These are phyloP conservation scores for Jaenimonas drosophilae DNA, from an alignment of 208 protist genomes.

Conservation along the genomic window DNA sequence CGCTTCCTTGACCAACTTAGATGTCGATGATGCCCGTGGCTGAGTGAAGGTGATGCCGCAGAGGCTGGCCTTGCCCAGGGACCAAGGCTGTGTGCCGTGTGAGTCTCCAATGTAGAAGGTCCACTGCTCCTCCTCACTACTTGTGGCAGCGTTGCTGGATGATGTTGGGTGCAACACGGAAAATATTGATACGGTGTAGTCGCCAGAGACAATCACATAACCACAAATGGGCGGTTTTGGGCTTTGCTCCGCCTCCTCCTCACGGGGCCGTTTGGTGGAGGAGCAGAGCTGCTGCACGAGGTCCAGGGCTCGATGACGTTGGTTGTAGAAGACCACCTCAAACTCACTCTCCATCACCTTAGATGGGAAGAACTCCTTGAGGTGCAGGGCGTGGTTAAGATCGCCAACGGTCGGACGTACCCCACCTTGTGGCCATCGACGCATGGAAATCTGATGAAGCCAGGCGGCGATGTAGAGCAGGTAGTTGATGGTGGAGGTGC, in stretches of 20 bases:
- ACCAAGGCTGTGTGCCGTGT: conserved; percentile 82
- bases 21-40: conserved; percentile 4
- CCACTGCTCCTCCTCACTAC: conserved; percentile 16
- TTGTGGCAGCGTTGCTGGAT: background rate
- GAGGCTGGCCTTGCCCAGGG: conserved; percentile 61
- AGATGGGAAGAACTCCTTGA: conserved; percentile 68
- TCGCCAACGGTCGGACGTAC: conserved; percentile 69
- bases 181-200: conserved; percentile 84
- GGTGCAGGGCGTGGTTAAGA: conserved; percentile 59
- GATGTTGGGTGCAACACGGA: conserved; percentile 45
- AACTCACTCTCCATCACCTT: conserved; percentile 61
- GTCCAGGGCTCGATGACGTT: conserved; percentile 24
- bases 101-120: conserved; percentile 83
- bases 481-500: conserved; percentile 74
- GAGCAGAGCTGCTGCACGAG: conserved; percentile 50
- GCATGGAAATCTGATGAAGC: conserved; percentile 75
- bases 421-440: conserved; percentile 53
- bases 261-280: conserved; percentile 6
- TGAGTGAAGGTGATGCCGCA: conserved; percentile 47
- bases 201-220: conserved; percentile 83
- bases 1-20: background rate
- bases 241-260: conserved; percentile 1
- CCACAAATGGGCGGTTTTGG: conserved; percentile 36
- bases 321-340: conserved; percentile 79
- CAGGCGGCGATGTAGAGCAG: conserved; percentile 83